Percentiles rank a stretch among this genome's conserved stretches.
These are phyloP conservation scores for Scedosporium boydii DNA, from an alignment of 2,329 filamentous ascomycete genomes.

Conservation along the genomic window DNA sequence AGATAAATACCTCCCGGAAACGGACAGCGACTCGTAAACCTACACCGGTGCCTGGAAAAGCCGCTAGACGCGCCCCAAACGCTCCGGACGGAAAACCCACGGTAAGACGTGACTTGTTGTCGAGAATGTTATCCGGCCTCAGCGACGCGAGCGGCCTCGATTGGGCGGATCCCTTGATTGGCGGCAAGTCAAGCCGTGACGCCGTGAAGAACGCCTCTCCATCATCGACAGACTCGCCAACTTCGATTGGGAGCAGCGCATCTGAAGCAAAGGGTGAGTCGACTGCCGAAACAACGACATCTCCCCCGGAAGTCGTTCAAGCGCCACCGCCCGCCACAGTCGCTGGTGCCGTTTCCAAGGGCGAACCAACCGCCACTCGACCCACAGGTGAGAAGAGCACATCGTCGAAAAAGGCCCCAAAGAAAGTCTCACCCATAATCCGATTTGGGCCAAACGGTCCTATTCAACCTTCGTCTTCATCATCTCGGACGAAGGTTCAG, in stretches of 20 bases:
- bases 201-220: background rate
- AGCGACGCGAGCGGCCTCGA: conserved; percentile 2
- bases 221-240: background rate
- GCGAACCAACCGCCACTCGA: no score
- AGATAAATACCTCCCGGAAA: no score
- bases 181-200: background rate
- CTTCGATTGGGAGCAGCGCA: background rate
- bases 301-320: background rate
- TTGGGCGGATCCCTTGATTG: conserved; percentile 3
- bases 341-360: no score
- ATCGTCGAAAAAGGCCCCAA: background rate
- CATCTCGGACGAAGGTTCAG: no score
- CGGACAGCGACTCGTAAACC: no score
- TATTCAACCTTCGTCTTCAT: background rate
- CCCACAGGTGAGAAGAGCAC: background rate
- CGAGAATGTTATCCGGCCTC: conserved; percentile 1
- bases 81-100: background rate
- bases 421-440: background rate
- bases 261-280: background rate
- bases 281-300: background rate
- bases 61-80: background rate
- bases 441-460: background rate
- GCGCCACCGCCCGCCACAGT: no score
- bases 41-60: background rate
- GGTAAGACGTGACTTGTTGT: background rate